Percentiles rank a stretch among this genome's conserved stretches.
Evolutionary conservation across 2,329 filamentous ascomycete species (phyloP).

Genomic region (Fusarium zealandicum): DNA sequence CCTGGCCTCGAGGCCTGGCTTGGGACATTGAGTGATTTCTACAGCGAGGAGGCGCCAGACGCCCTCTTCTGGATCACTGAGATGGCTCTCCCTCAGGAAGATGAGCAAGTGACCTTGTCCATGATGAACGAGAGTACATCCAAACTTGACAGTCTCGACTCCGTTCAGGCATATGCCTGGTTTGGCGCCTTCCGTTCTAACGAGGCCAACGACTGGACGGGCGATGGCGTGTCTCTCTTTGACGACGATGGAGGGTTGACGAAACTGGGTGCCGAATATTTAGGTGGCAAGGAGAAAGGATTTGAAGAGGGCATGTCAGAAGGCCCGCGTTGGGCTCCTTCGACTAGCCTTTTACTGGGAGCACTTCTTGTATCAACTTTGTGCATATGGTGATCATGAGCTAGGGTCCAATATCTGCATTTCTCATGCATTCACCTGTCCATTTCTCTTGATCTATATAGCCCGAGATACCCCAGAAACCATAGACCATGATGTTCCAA

Average conservation of each 20-base stretch:
- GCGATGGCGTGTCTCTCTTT: constrained; percentile 49
- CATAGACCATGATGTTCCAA: not conserved
- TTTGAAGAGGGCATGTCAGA: constrained; percentile 46
- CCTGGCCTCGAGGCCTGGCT: constrained; percentile 48
- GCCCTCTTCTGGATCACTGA: constrained; percentile 50
- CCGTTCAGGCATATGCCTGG: constrained; percentile 51
- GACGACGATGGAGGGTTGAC: constrained; percentile 49
- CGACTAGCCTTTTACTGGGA: not conserved
- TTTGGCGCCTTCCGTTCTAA: constrained; percentile 50
- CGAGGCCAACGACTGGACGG: constrained; percentile 51
- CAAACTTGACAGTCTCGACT: constrained; percentile 45
- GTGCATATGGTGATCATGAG: constrained; percentile 7
- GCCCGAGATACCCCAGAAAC: not conserved
- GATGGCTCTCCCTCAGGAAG: constrained; percentile 48
- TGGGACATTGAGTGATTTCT: constrained; percentile 46
- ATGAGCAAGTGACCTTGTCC: constrained; percentile 44
- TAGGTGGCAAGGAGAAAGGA: constrained; percentile 49
- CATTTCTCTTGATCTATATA: too few species aligned
- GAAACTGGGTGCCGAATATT: constrained; percentile 48
- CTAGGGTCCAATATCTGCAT: too few species aligned
- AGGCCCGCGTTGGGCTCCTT: not conserved
- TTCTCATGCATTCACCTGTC: too few species aligned
- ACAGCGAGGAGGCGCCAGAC: constrained; percentile 38
- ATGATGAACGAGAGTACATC: constrained; percentile 52
- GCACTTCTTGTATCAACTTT: not conserved